Conservation (phyloP, 495 filamentous ascomycete species). For the Daldinia bambusicola region DNA sequence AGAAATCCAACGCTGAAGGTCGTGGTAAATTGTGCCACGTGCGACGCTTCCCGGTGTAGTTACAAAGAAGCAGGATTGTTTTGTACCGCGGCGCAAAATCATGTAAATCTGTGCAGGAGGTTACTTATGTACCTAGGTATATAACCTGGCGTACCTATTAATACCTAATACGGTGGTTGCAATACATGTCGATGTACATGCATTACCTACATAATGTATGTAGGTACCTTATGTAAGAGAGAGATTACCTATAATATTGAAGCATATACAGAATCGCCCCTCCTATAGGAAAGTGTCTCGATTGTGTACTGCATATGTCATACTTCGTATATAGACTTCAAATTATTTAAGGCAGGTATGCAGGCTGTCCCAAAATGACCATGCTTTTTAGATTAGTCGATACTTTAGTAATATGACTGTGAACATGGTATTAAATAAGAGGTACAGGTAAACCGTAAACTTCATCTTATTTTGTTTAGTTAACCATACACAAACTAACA, state of each 20-base stretch:
- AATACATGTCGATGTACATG: too few relatives aligned
- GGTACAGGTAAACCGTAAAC: too few relatives aligned
- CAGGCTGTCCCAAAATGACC: not conserved
- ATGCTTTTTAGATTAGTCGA: not conserved
- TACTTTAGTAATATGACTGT: not conserved
- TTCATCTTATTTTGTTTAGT: too few relatives aligned
- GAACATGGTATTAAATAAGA: too few relatives aligned
- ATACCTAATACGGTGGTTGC: too few relatives aligned
- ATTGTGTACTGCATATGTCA: not conserved
- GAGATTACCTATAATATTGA: too few relatives aligned
- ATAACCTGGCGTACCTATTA: too few relatives aligned
- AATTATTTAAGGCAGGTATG: conserved; percentile 2
- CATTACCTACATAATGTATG: too few relatives aligned
- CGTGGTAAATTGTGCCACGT: conserved; percentile 37
- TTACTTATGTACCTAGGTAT: too few relatives aligned
- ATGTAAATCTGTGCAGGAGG: not conserved
- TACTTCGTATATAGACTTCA: conserved; percentile 1
- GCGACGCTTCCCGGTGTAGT: conserved; percentile 30
- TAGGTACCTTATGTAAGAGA: too few relatives aligned
- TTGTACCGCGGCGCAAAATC: not conserved
- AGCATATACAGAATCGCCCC: not conserved
- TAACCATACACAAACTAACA: too few relatives aligned
- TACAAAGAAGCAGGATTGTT: conserved; percentile 7
- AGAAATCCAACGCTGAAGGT: not conserved
- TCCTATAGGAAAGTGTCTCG: not conserved